Conservation (phyloP, 2,329 filamentous ascomycete species). For the Sclerotinia minor region DNA sequence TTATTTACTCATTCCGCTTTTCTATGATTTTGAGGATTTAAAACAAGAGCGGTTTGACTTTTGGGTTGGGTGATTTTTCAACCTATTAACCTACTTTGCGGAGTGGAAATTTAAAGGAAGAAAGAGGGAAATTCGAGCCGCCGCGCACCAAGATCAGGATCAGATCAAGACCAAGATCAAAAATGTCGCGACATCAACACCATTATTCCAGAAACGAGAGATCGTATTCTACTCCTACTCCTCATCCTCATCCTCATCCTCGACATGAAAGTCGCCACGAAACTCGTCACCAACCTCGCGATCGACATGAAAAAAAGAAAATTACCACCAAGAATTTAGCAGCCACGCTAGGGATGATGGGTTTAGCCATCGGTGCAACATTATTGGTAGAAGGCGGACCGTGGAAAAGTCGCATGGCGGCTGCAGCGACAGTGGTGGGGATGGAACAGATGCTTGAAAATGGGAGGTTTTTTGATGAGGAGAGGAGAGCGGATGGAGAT, state of each 20-base stretch:
- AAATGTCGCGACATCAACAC: slow-evolving; percentile 4
- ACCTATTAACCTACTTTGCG: too few relatives aligned
- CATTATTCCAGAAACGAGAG: not conserved
- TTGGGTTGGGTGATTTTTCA: too few relatives aligned
- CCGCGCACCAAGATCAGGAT: not conserved
- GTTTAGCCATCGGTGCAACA: slow-evolving; percentile 14
- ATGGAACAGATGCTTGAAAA: slow-evolving; percentile 50
- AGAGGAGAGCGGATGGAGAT: slow-evolving; percentile 60
- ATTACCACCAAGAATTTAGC: slow-evolving; percentile 10
- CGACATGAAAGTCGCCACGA: not conserved
- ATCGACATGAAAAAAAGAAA: not conserved
- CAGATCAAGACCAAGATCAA: not conserved
- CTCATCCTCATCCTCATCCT: not conserved
- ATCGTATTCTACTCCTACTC: not conserved
- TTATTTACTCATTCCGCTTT: too few relatives aligned
- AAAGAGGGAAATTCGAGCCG: too few relatives aligned
- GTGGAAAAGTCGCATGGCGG: slow-evolving; percentile 18
- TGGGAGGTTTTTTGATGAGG: slow-evolving; percentile 54
- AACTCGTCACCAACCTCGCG: not conserved
- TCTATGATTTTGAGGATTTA: too few relatives aligned
- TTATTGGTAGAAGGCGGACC: slow-evolving; percentile 1
- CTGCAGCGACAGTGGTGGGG: slow-evolving; percentile 18
- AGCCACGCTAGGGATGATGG: slow-evolving; percentile 16
- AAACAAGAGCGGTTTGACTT: too few relatives aligned
- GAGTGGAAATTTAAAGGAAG: too few relatives aligned